phyloP scores from a whole-genome alignment of 2,329 filamentous ascomycete species.

The Pseudocercospora vitis region DNA sequence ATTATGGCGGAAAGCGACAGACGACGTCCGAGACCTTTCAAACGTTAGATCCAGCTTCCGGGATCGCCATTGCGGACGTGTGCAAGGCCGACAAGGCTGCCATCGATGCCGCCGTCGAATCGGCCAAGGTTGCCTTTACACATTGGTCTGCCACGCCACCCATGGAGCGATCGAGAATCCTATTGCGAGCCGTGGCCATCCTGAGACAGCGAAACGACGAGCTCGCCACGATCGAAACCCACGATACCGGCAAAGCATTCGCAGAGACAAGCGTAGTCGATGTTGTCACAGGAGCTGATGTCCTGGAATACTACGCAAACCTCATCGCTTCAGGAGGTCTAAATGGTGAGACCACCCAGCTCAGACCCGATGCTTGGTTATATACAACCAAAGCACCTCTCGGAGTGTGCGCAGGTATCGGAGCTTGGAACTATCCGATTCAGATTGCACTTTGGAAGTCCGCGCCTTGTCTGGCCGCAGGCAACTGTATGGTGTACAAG shows the following conservation, averaged over 20 bases:
- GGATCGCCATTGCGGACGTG: conserved; percentile 67
- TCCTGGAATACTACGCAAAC: conserved; percentile 83
- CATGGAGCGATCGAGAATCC: conserved; percentile 72
- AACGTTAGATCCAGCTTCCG: conserved; percentile 72
- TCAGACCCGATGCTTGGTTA: conserved; percentile 75
- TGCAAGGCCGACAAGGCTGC: conserved; percentile 56
- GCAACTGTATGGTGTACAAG: conserved; percentile 90
- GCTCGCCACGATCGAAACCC: conserved; percentile 75
- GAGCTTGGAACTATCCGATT: conserved; percentile 90
- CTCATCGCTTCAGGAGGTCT: conserved; percentile 73
- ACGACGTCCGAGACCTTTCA: conserved; percentile 63
- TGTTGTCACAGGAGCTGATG: conserved; percentile 77
- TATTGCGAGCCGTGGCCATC: conserved; percentile 72
- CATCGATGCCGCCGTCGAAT: conserved; percentile 69
- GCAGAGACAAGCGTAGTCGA: conserved; percentile 84
- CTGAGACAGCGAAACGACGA: conserved; percentile 76
- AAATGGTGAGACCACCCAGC: conserved; percentile 74
- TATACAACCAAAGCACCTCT: conserved; percentile 80
- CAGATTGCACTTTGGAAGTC: conserved; percentile 92
- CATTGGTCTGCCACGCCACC: conserved; percentile 74
- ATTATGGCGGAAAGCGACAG: conserved; percentile 71
- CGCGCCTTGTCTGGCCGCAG: conserved; percentile 78
- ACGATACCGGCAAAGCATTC: conserved; percentile 83
- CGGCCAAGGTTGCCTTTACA: conserved; percentile 70
- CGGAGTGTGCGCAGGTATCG: conserved; percentile 82